Base-by-base conservation (phyloP, 495 filamentous ascomycete species). In the Pyrenopolyporus hunteri region DNA sequence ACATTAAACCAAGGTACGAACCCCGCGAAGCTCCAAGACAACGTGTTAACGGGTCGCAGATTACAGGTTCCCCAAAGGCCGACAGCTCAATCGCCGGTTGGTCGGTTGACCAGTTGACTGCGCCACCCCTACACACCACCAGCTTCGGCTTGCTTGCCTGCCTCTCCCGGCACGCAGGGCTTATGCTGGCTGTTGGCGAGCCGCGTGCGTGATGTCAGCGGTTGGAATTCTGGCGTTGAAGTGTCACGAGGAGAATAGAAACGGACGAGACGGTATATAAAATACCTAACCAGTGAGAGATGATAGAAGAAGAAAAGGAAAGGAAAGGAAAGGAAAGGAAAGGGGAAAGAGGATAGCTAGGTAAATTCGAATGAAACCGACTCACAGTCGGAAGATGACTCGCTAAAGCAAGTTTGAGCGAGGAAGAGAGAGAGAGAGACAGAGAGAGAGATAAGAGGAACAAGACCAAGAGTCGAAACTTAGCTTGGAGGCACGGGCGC, bases 101-200 rank as follows among this genome's bases (percentile, higher is more conserved):
- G 17, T 56, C 13, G 45, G 45, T 57, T 59, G 37, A 39, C 49
- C 62, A 51, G 56, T 45, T 65, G 61, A 65, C 62, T 43, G 50
- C 56, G 50, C 56, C 56, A 59, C 62, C 55, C 48, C 56, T 65
- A 65, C 56, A 65, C 56, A 65, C 50, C 56, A 65, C 55, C 56
- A 52, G 31, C 36, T 55, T 32, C 22, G 28, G 17, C 6, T 37
- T 33, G 25, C 23, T 22, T 6, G 22, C 22, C 23, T 26, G n/a
- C 43, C 31, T 29, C 8, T n/a, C 4, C 17, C 1, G 37, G 20
- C 6, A 39, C 22, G 22, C 48, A n/a, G 40, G 31, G 43, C 43
- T 49, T 48, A 59, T 50, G 43, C 35, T 64, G 35, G 23, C 16
- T 9, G n/a, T 35, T 37, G 46, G 48, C 43, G 39, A 51, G 50